phyloP scores from a whole-genome alignment of 179 eudicot species.

The Heliamphora pulchella region DNA sequence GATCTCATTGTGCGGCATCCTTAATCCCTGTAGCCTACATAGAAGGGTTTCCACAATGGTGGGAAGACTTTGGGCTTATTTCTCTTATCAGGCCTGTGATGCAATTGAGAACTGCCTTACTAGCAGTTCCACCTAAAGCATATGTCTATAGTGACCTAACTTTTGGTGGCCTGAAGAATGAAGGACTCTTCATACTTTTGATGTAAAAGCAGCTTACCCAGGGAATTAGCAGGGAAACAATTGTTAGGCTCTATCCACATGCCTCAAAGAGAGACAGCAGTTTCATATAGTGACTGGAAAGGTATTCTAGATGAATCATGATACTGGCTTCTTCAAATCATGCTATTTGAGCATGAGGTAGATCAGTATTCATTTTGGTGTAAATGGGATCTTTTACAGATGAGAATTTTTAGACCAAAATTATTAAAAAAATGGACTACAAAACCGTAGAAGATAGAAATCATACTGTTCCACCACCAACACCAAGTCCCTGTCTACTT shows the following conservation, averaged over 20 bases:
- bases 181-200: background rate
- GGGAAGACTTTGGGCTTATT: background rate
- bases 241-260: background rate
- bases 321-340: background rate
- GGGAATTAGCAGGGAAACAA: background rate
- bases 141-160: background rate
- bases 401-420: background rate
- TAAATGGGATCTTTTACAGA: background rate
- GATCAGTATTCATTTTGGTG: background rate
- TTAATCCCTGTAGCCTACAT: background rate
- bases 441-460: background rate
- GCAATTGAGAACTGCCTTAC: background rate
- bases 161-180: background rate
- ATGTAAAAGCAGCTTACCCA: background rate
- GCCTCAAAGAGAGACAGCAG: background rate
- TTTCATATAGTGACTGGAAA: background rate
- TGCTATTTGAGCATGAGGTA: background rate
- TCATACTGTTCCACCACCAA: constrained; percentile 94
- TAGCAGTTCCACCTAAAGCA: background rate
- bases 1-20: background rate
- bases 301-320: background rate
- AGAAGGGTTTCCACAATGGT: background rate
- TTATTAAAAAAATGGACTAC: background rate
- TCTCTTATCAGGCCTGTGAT: background rate
- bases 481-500: constrained; percentile 96